A percentile compares a stretch with the other conserved stretches of the same genome.
Conservation (phyloP, 305 asterid genomes). For the Ajuga reptans region DNA sequence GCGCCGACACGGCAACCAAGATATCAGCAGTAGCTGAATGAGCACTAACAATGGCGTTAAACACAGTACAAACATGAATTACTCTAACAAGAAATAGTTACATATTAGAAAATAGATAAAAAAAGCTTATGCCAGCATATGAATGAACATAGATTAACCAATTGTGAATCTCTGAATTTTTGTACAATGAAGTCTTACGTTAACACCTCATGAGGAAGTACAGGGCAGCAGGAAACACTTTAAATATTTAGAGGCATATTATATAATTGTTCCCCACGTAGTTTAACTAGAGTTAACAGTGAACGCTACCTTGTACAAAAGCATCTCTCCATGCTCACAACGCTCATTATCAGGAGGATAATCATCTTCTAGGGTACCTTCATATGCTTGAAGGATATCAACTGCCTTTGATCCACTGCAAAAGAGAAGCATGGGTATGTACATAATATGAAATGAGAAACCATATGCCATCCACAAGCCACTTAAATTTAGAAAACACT, state of each 20-base stretch:
- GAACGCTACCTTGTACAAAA: constrained; percentile 79
- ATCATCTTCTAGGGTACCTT: constrained; percentile 97
- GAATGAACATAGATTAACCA: background rate
- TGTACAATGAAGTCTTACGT: background rate
- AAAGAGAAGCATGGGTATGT: constrained; percentile 15
- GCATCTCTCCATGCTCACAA: constrained; percentile 95
- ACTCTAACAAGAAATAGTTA: background rate
- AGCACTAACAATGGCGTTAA: background rate
- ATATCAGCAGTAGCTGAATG: background rate
- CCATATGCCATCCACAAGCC: background rate
- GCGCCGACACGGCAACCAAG: constrained; percentile 2
- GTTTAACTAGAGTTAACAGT: background rate
- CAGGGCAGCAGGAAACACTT: background rate
- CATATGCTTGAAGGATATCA: constrained; percentile 95
- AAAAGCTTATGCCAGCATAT: constrained; percentile 1
- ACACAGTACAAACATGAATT: background rate
- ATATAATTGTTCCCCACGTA: constrained; percentile 11
- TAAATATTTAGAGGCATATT: constrained; percentile 10
- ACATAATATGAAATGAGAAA: constrained; percentile 21
- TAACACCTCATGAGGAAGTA: constrained; percentile 1
- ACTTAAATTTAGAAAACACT: background rate
- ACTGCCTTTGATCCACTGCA: constrained; percentile 87
- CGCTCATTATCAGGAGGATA: constrained; percentile 95
- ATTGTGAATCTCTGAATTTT: background rate
- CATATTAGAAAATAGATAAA: background rate